These are phyloP conservation scores for Nakazawaea molendinolei DNA, from an alignment of 805 yeast genomes.

Conservation along the genomic window DNA sequence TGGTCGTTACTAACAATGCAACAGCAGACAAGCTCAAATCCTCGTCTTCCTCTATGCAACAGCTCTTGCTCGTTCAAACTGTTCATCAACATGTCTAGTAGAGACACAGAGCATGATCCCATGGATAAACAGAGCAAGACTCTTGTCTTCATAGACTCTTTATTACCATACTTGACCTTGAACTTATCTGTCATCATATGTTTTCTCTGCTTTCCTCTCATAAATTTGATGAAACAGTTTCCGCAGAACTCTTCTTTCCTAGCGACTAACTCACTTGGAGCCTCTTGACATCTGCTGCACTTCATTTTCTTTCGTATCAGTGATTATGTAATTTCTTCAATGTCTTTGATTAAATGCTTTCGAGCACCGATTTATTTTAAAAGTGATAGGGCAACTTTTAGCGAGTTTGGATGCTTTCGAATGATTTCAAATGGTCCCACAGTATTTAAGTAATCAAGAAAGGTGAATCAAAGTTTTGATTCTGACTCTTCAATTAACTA, in stretches of 20 bases:
- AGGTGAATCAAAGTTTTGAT: too few relatives aligned
- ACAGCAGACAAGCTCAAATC: constrained; percentile 33
- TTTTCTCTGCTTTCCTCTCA: constrained; percentile 75
- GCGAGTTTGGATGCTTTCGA: too few relatives aligned
- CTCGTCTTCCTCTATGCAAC: constrained; percentile 60
- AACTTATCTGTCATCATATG: constrained; percentile 67
- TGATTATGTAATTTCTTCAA: constrained; percentile 9
- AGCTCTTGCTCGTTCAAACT: constrained; percentile 54
- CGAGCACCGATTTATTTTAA: too few relatives aligned
- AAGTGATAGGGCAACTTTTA: too few relatives aligned
- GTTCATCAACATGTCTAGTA: constrained; percentile 59
- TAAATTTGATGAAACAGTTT: constrained; percentile 62
- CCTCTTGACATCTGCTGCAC: constrained; percentile 47
- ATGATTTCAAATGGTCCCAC: too few relatives aligned
- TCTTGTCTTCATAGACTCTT: constrained; percentile 20
- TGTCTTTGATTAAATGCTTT: not conserved
- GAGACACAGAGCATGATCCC: constrained; percentile 60
- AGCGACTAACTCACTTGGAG: constrained; percentile 36
- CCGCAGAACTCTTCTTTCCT: constrained; percentile 64
- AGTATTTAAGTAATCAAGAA: too few relatives aligned
- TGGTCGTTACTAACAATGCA: not conserved
- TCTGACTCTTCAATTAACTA: too few relatives aligned
- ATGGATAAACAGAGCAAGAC: constrained; percentile 59
- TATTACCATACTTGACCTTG: constrained; percentile 58
- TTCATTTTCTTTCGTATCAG: constrained; percentile 11